Evolutionary conservation across 345 rosid genomes (phyloP), one percentile per base, ranked within the genome.

Genomic region (Physaria fendleri): DNA sequence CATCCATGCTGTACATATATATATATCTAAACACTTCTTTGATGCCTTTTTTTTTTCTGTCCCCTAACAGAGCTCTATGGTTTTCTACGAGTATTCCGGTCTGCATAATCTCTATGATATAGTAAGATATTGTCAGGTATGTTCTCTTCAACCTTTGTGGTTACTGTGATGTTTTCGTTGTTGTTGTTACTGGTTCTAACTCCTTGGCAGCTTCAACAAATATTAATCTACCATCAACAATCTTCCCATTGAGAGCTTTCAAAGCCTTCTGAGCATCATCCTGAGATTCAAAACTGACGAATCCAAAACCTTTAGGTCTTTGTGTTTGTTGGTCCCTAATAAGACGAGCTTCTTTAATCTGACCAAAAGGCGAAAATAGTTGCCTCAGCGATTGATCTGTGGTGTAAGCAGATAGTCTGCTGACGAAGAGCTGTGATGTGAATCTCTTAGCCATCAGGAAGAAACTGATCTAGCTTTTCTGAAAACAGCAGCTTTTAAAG

Each of bases 11-110:
- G 37, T 21, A 51, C 15, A 17, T 15, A 17, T 8, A 3, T 5
- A 33, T 66, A 32, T 46, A 27, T 58, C 25, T 29, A 2, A 13
- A 42, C 51, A 33, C 25, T 14, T 11, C 45, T 0, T 32, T 62
- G 64, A 25, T 65, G 68, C 49, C 20, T 39, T 66, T 15, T 15
- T 23, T 39, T 66, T 15, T 15, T 57, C 38, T 43, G 46, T 46
- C 64, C 49, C 70, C 20, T 49, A 34, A 58, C 87, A 92, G 98
- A 92, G 98, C 80, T 83, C 98, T 17, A 92, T 92, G 98, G 90
- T 92, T 65, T 92, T 92, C 77, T 83, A 86, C 54, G 97, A 92
- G 81, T 81, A 92, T 56, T 81, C 90, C 65, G 98, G 98, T 55
- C 75, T 92, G 87, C 93, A 80, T 66, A 92, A 84, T 74, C 96